Evolutionary conservation across 1,284 basidiomycete species (phyloP), one percentile per base, ranked within the genome.

Genomic region (Chondrostereum purpureum): DNA sequence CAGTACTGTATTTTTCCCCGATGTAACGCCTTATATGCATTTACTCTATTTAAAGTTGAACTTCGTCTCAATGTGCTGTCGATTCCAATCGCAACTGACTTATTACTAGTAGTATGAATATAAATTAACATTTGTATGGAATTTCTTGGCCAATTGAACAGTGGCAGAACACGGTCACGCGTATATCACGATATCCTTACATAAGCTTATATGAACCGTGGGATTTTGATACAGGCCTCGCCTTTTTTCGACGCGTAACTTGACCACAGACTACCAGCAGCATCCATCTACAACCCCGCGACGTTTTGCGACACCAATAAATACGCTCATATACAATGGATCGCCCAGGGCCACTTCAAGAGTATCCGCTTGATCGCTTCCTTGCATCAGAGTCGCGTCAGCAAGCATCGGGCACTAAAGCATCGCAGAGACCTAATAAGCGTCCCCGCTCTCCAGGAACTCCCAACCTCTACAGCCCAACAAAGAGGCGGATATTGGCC

Each of bases 401-500:
- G 5, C 13, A 18, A 6, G 38, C 16, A 18, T 24, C 21, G 39
- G 44, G 27, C 48, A 23, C 16, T 40, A 53, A 27, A 18, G 45
- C 17, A 47, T 46, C 35, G 18, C 24, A 50, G 42, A 47, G 37
- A 37, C 58, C 64, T 51, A 66, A 64, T 57, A 76, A 84, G 62
- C 75, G 77, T 27, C 72, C 77, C 37, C 64, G 71, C 52, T 82
- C 78, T 39, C 80, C 78, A 1, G 21, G 39, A 5, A 62, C 56
- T 21, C 65, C 69, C n/a, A 61, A 56, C 17, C 59, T 71, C 39
- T 69, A 73, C 50, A 82, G 72, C 52, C 82, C 83, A 19, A 69
- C 78, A 19, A 88, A 88, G 58, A 77, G 84, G 31, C 79, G 85
- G 38, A 75, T 87, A 47, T 69, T 87, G 45, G 69, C 65, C 47